phyloP scores from a whole-genome alignment of 1,284 basidiomycete genomes.

The Fistulina hepatica region DNA sequence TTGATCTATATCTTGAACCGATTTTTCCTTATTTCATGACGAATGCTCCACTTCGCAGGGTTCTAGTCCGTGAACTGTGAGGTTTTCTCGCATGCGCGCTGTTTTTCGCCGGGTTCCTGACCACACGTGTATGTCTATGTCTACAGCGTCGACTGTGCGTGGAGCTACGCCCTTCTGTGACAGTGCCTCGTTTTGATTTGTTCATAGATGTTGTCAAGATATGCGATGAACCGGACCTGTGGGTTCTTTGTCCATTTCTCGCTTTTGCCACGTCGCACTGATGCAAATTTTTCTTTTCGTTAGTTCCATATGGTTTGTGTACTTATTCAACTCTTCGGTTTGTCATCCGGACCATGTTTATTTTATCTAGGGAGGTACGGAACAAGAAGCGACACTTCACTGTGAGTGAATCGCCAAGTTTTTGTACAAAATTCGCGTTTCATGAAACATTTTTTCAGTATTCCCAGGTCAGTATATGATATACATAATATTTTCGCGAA shows the following conservation, averaged over 20 bases:
- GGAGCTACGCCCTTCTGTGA: background rate
- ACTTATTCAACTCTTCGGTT: slow-evolving; percentile 6
- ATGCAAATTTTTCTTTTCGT: slow-evolving; percentile 16
- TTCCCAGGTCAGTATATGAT: slow-evolving; percentile 50
- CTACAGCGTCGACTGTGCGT: slow-evolving; percentile 57
- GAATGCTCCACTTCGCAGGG: slow-evolving; percentile 32
- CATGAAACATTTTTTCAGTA: slow-evolving; percentile 37
- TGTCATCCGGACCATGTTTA: slow-evolving; percentile 12
- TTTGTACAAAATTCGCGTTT: slow-evolving; percentile 3
- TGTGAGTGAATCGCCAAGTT: slow-evolving; percentile 32
- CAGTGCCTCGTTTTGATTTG: background rate
- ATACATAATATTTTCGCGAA: slow-evolving; percentile 1
- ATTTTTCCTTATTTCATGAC: slow-evolving; percentile 23
- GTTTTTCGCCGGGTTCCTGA: slow-evolving; percentile 5
- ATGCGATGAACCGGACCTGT: slow-evolving; percentile 64
- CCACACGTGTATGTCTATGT: too few relatives aligned
- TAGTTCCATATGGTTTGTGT: slow-evolving; percentile 62
- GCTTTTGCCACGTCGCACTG: slow-evolving; percentile 1
- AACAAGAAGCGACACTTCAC: slow-evolving; percentile 77
- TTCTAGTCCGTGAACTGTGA: slow-evolving; percentile 68
- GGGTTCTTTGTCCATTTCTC: slow-evolving; percentile 24
- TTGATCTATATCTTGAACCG: too few relatives aligned
- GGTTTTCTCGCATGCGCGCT: slow-evolving; percentile 19
- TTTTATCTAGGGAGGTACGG: slow-evolving; percentile 69
- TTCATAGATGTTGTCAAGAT: slow-evolving; percentile 53